Evolutionary conservation across 495 filamentous ascomycete species (phyloP).

Genomic region (Pseudotulostoma volvatum): DNA sequence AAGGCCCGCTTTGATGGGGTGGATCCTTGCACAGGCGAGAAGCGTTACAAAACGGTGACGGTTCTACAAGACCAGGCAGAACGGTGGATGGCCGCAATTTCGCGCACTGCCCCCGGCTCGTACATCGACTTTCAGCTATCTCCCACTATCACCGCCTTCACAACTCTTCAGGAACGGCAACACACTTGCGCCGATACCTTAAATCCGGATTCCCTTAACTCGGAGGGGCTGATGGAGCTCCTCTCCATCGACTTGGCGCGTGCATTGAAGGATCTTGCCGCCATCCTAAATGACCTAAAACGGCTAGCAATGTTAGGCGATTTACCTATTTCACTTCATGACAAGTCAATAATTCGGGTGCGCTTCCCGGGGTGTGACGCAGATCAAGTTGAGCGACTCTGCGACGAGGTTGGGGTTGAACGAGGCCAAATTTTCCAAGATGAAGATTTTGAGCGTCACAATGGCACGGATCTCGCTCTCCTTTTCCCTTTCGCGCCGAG

Average conservation of each 20-base stretch:
- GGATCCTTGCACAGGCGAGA: constrained; percentile 48
- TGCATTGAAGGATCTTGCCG: constrained; percentile 65
- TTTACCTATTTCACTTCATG: constrained; percentile 57
- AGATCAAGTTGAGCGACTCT: constrained; percentile 65
- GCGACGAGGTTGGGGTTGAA: constrained; percentile 67
- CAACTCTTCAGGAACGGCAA: constrained; percentile 30
- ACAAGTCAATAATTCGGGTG: constrained; percentile 48
- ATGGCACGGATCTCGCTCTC: constrained; percentile 55
- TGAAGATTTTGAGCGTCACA: constrained; percentile 44
- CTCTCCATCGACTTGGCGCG: constrained; percentile 82
- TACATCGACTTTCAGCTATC: constrained; percentile 71
- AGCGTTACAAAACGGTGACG: constrained; percentile 56
- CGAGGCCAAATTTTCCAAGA: constrained; percentile 69
- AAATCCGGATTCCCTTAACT: constrained; percentile 41
- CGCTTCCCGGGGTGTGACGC: constrained; percentile 85
- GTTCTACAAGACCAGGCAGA: constrained; percentile 51
- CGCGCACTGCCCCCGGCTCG: constrained; percentile 49
- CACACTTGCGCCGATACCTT: constrained; percentile 18
- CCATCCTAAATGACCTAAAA: constrained; percentile 66
- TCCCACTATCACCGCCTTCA: constrained; percentile 75
- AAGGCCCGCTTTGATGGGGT: constrained; percentile 71
- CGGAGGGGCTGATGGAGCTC: constrained; percentile 63
- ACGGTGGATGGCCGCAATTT: constrained; percentile 38
- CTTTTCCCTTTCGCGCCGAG: constrained; percentile 76
- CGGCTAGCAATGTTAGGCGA: constrained; percentile 61